Conservation (phyloP, 2,329 filamentous ascomycete species). For the Leptographium lundbergii region DNA sequence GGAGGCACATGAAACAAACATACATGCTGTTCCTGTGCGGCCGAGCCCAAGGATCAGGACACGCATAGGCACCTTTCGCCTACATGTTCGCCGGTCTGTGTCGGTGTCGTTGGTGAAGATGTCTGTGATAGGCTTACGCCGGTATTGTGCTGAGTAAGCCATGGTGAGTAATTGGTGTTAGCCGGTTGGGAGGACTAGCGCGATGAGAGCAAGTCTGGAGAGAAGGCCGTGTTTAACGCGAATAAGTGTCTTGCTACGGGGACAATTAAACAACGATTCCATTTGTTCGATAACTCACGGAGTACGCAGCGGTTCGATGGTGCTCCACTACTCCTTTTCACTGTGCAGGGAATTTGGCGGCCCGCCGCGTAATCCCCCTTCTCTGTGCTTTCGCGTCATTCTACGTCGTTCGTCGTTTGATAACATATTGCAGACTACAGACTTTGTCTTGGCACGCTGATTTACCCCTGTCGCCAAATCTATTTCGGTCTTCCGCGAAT, state of each 20-base stretch:
- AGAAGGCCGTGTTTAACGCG: not conserved
- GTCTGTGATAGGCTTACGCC: conserved; percentile 36
- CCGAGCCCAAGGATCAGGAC: conserved; percentile 58
- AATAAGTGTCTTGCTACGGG: not conserved
- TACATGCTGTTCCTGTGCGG: conserved; percentile 42
- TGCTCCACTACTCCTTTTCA: not conserved
- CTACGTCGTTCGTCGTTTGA: not conserved
- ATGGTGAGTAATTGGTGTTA: not conserved
- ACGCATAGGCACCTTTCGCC: conserved; percentile 57
- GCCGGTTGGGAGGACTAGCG: not conserved
- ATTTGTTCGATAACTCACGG: not conserved
- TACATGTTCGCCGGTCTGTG: conserved; percentile 53
- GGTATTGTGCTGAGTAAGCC: conserved; percentile 5
- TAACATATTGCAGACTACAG: not conserved
- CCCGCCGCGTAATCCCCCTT: not conserved
- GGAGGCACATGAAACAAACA: not conserved
- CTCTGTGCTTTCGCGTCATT: not conserved
- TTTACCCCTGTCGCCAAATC: not conserved
- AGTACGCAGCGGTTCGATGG: not conserved
- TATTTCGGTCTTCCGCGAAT: not conserved
- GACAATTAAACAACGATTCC: not conserved
- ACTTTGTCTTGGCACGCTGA: not conserved
- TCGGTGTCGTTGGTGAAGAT: conserved; percentile 54
- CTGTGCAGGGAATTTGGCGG: not conserved
- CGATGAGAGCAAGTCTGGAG: not conserved